A percentile compares a stretch with the other conserved stretches of the same genome.
Conservation (phyloP, 768 basidiomycete genomes). For the Rickenella mellea region DNA sequence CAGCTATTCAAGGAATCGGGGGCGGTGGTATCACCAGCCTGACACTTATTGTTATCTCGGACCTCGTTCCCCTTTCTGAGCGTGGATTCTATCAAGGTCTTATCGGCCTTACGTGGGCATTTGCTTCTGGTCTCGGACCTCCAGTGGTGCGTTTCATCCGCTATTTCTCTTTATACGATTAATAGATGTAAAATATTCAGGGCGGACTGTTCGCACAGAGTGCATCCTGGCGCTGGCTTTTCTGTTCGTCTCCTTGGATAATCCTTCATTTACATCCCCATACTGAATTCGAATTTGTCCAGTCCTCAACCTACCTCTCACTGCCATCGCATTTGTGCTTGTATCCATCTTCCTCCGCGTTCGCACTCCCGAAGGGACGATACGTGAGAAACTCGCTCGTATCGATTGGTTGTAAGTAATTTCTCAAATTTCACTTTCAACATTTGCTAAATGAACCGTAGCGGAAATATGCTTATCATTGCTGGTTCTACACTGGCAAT, state of each 20-base stretch:
- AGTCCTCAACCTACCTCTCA: constrained; percentile 34
- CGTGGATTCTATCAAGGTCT: constrained; percentile 27
- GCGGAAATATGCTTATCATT: constrained; percentile 34
- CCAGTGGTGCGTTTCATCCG: constrained; percentile 2
- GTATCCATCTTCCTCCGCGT: constrained; percentile 24
- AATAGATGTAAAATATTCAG: constrained; percentile 2
- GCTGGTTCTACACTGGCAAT: constrained; percentile 23
- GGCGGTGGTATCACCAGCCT: constrained; percentile 25
- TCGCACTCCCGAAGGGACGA: constrained; percentile 20
- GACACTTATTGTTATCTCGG: constrained; percentile 30
- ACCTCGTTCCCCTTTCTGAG: constrained; percentile 33
- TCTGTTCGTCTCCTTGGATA: constrained; percentile 18
- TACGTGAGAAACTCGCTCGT: constrained; percentile 24
- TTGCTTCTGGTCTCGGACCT: constrained; percentile 7
- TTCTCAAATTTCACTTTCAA: background rate
- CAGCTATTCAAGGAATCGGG: constrained; percentile 25
- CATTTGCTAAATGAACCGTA: constrained; percentile 11
- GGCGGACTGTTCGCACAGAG: constrained; percentile 22
- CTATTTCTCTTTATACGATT: constrained; percentile 3
- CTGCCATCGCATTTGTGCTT: constrained; percentile 17
- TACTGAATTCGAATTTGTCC: constrained; percentile 7
- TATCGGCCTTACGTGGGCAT: constrained; percentile 13
- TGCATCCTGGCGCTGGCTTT: constrained; percentile 31
- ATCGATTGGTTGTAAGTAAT: constrained; percentile 34
- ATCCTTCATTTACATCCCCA: constrained; percentile 1